Percentiles rank a stretch among this genome's conserved stretches.
phyloP scores from a whole-genome alignment of 257 asterid species.

The Ocimum tenuiflorum region DNA sequence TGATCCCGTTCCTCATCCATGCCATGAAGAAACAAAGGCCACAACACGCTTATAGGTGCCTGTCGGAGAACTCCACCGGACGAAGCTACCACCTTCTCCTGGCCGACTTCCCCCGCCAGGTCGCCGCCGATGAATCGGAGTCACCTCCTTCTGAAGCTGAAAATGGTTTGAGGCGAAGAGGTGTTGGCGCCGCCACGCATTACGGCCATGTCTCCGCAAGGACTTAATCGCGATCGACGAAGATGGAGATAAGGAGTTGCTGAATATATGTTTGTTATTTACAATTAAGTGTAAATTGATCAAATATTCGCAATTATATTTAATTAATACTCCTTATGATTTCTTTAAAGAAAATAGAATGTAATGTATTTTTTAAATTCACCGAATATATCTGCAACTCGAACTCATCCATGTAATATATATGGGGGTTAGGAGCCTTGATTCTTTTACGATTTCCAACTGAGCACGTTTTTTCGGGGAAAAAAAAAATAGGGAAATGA shows the following conservation, averaged over 20 bases:
- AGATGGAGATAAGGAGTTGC: neutral
- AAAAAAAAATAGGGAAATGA: too few relatives aligned
- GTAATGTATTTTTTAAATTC: too few relatives aligned
- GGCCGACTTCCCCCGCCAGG: slow-evolving; percentile 27
- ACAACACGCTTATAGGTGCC: slow-evolving; percentile 37
- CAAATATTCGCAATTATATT: too few relatives aligned
- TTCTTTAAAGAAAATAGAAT: too few relatives aligned
- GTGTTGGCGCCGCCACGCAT: slow-evolving; percentile 14
- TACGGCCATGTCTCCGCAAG: slow-evolving; percentile 14
- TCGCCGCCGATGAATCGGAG: slow-evolving; percentile 19
- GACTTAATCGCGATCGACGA: neutral
- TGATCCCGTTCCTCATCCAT: slow-evolving; percentile 52
- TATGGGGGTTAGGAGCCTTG: too few relatives aligned
- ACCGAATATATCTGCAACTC: too few relatives aligned
- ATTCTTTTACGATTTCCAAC: too few relatives aligned
- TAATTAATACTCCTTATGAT: too few relatives aligned
- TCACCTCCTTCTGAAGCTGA: slow-evolving; percentile 12
- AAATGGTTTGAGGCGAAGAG: slow-evolving; percentile 25
- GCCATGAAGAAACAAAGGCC: slow-evolving; percentile 52
- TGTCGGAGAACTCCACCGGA: slow-evolving; percentile 49
- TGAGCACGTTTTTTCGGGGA: too few relatives aligned
- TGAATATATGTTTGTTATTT: neutral
- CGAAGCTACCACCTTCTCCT: slow-evolving; percentile 54
- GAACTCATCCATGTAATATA: too few relatives aligned
- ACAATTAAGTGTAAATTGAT: slow-evolving; percentile 12